These are phyloP conservation scores for Colletotrichum australisinense DNA, from an alignment of 2,329 filamentous ascomycete species.

Conservation along the genomic window DNA sequence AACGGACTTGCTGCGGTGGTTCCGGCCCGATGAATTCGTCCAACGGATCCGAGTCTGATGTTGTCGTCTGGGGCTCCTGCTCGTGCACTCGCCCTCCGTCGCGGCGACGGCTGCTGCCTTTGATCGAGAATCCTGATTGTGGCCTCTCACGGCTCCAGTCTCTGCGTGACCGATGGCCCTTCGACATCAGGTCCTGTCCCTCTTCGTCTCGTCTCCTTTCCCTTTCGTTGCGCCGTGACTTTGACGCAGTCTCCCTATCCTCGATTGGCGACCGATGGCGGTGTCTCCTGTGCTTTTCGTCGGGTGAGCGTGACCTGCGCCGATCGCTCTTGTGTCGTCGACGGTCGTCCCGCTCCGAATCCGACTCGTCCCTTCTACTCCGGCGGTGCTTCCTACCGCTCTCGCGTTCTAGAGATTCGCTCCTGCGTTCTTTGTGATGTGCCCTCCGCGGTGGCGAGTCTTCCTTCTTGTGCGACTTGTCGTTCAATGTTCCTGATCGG, in stretches of 20 bases:
- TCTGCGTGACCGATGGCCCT: background rate
- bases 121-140: background rate
- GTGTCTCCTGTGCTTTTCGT: constrained; percentile 43
- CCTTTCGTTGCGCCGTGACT: constrained; percentile 36
- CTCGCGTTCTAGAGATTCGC: constrained; percentile 30
- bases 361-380: constrained; percentile 16
- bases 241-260: background rate
- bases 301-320: constrained; percentile 47
- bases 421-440: constrained; percentile 18
- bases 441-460: constrained; percentile 5
- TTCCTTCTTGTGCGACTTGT: constrained; percentile 19
- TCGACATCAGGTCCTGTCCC: constrained; percentile 3
- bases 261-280: constrained; percentile 44
- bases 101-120: constrained; percentile 14
- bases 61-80: constrained; percentile 37
- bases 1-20: constrained; percentile 62
- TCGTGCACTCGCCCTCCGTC: background rate
- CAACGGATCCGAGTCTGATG: constrained; percentile 75
- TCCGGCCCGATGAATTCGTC: constrained; percentile 83
- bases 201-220: constrained; percentile 26
- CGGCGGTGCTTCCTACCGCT: constrained; percentile 9
- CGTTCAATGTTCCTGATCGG: constrained; percentile 21
- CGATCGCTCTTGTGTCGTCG: constrained; percentile 31
- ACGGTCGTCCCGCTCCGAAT: constrained; percentile 26
- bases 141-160: constrained; percentile 7